Evolutionary conservation across 768 basidiomycete species (phyloP), one percentile per base, ranked within the genome.

Genomic region (Naganishia vaughanmartiniae): DNA sequence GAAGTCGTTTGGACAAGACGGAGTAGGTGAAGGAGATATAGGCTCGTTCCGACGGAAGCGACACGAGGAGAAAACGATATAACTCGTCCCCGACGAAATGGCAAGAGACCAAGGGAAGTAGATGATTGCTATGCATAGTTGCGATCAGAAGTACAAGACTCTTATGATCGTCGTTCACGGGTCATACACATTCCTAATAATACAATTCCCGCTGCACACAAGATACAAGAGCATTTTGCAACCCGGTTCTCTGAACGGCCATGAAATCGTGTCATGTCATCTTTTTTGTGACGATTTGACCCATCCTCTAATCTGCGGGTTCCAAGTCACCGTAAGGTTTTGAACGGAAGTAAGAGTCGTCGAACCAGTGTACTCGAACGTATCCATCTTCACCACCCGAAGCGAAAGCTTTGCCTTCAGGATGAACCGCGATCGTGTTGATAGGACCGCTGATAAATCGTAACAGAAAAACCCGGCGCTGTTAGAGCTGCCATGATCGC

Each of bases 361-460:
- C 95, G 78, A 90, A 96, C 82, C 80, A 82, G 72, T 81, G 80
- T 30, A 81, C 76, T 46, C 81, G 70, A 60, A 82, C 78, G 72
- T 91, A 97, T 54, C 94, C 95, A 77, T 98, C 96, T 83, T 99
- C 96, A 78, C 93, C 90, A 58, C 96, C 96, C 0, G 93, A 94
- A 17, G 95, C 91, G 80, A 93, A 99, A 51, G 85, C 86, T 39
- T 87, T 90, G 24, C 94, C 93, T 54, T 86, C 84, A 15, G 96
- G 95, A 76, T 96, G 92, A 1, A 93, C 89, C 36, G 94, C 94
- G 72, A 99, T 89, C 4, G 93, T 98, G 76, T 70, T 76, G 30
- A 73, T 72, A 34, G 74, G 80, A 53, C 79, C 79, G 72, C 77
- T 79, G 48, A 2, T 54, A 39, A n/a, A 65, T 45, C 65, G 74